Conservation (phyloP, 148 eudicot species). For the Rhododendron kiyosumense region DNA sequence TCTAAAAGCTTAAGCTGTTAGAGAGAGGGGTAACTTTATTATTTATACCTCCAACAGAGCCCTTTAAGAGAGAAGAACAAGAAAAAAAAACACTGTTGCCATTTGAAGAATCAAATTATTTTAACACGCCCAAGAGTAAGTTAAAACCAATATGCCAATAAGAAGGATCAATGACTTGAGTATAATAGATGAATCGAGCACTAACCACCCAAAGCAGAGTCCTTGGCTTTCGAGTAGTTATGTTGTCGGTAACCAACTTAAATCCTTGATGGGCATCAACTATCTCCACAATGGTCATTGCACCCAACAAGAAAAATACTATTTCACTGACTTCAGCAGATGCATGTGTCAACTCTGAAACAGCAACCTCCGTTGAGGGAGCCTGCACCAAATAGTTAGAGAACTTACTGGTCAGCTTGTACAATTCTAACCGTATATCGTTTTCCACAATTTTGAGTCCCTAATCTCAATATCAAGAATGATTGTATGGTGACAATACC, state of each 20-base stretch:
- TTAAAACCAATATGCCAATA: neutral
- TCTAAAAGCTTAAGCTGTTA: too few species aligned
- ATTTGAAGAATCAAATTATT: neutral
- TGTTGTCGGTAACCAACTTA: conserved; percentile 87
- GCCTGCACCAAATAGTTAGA: conserved; percentile 49
- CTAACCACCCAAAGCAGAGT: conserved; percentile 98
- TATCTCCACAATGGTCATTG: conserved; percentile 98
- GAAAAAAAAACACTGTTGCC: neutral
- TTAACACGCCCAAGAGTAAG: neutral
- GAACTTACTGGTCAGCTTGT: neutral
- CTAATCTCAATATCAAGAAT: neutral
- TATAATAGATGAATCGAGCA: conserved; percentile 8
- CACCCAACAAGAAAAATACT: conserved; percentile 96
- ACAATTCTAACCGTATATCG: neutral
- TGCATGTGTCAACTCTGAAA: conserved; percentile 83
- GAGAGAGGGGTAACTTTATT: too few species aligned
- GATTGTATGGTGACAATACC: neutral
- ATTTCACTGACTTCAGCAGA: conserved; percentile 97
- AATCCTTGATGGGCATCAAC: conserved; percentile 99
- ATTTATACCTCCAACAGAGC: too few species aligned
- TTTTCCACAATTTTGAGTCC: neutral
- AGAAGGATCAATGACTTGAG: neutral
- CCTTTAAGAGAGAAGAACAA: neutral
- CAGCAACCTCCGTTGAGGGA: conserved; percentile 85
- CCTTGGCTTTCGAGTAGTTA: conserved; percentile 90